Base-by-base conservation (phyloP, 164 flowering plant genomes). In the Chloranthus sessilifolius region DNA sequence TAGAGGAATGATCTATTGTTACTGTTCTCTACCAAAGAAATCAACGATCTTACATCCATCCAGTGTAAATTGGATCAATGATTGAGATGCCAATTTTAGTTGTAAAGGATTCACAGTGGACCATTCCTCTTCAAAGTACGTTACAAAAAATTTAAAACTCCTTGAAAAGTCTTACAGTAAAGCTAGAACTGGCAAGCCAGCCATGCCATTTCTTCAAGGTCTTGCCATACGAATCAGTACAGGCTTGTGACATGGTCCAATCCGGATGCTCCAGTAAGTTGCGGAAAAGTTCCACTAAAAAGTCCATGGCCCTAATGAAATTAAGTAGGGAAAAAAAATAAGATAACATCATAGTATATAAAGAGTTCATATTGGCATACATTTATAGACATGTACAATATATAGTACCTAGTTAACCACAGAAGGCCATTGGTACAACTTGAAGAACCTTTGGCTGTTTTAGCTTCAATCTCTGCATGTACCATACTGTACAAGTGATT, bases 361-460 rank as follows among this genome's bases (percentile, higher is more conserved):
- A 25, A 11, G 48, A 6, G 16, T 17, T 12, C 25, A 44, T 12
- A 24, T 26, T 16, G 19, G 10, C 21, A 44, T 6, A 11, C 27
- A 25, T 39, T 11, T 47, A 12, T 22, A 16, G 16, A 23, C 36
- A n/a, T 28, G 22, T 20, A 43, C n/a, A 33, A n/a, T 24, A 52
- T n/a, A 19, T 17, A 34, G 26, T 71, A 88, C 99, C 99, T 83
- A 40, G 99, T 92, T 50, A 92, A 65, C 99, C 99, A 92, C 27
- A 88, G 88, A 62, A 92, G 90, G 17, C 91, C 99, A 68, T 88
- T 88, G 39, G 95, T 88, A 58, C 97, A 92, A 50, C 99, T 92
- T 24, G 95, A 85, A 47, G 96, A 92, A 56, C 60, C 68, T 67
- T 88, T 92, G 15, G 89, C 77, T 5, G 95, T 79, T 60, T 79